These are phyloP conservation scores for Auricularia sp. DNA, from an alignment of 768 basidiomycete species.

Conservation along the genomic window DNA sequence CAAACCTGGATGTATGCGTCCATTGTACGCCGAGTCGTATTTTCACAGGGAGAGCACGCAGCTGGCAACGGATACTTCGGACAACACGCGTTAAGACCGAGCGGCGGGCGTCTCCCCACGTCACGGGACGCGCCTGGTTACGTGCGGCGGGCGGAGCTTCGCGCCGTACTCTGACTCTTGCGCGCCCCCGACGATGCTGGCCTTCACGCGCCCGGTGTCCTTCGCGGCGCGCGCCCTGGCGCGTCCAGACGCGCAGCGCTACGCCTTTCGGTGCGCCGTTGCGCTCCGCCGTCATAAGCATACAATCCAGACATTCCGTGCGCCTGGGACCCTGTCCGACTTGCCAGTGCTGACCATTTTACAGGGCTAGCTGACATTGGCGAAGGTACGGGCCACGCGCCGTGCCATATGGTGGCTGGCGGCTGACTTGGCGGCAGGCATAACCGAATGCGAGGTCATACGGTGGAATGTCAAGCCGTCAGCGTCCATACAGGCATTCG, in stretches of 20 bases:
- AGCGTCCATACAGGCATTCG: slow-evolving; percentile 46
- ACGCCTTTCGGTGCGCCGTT: neutral
- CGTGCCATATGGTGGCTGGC: slow-evolving; percentile 9
- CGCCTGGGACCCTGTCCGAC: neutral
- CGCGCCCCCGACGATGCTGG: neutral
- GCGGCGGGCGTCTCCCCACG: slow-evolving; percentile 16
- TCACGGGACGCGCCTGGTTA: neutral
- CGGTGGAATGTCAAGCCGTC: slow-evolving; percentile 62
- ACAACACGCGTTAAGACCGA: too few species aligned
- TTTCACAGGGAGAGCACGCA: too few species aligned
- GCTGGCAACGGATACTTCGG: too few species aligned
- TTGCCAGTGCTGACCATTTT: neutral
- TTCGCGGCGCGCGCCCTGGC: neutral
- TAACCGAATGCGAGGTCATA: slow-evolving; percentile 83
- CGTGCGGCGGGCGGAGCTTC: neutral
- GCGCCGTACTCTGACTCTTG: neutral
- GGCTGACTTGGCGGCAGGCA: slow-evolving; percentile 63
- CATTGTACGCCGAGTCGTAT: too few species aligned
- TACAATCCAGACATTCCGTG: neutral
- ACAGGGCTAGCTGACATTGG: slow-evolving; percentile 1
- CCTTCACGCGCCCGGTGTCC: neutral
- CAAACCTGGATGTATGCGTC: too few species aligned
- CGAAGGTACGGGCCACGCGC: neutral
- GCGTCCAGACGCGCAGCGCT: neutral
- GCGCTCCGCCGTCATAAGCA: neutral